Evolutionary conservation across 1,284 basidiomycete genomes (phyloP).

Genomic region (Xanthoconium separans): DNA sequence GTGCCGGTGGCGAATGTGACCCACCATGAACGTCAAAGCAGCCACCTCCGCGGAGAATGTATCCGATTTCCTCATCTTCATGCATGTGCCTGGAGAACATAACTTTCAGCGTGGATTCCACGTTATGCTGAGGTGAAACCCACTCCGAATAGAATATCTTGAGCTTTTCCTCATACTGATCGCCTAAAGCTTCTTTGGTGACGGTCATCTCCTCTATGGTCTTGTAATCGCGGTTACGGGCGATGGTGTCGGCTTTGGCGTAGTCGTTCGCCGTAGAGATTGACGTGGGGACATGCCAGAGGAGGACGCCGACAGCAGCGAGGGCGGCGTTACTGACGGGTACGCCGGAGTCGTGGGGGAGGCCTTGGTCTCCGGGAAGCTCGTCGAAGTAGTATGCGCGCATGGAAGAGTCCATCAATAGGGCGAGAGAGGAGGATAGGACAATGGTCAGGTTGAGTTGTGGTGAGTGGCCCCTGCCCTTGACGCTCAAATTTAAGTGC

Average conservation of each 20-base stretch:
- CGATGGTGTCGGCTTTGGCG: constrained; percentile 59
- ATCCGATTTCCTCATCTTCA: constrained; percentile 84
- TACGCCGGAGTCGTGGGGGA: constrained; percentile 60
- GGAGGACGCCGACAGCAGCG: constrained; percentile 56
- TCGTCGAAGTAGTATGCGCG: constrained; percentile 83
- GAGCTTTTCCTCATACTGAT: constrained; percentile 56
- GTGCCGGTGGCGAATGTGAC: constrained; percentile 10
- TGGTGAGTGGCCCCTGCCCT: too few species aligned
- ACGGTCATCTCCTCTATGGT: constrained; percentile 77
- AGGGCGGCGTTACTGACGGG: constrained; percentile 43
- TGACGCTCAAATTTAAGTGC: too few species aligned
- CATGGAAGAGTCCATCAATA: constrained; percentile 41
- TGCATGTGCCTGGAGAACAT: constrained; percentile 67
- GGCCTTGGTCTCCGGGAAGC: constrained; percentile 71
- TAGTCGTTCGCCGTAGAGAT: constrained; percentile 47
- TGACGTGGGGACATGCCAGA: constrained; percentile 62
- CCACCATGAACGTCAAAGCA: constrained; percentile 83
- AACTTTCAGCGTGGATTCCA: background rate
- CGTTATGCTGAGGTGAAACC: constrained; percentile 20
- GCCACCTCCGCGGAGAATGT: constrained; percentile 76
- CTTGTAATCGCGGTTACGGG: constrained; percentile 69
- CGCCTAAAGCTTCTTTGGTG: constrained; percentile 72
- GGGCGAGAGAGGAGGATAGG: too few species aligned
- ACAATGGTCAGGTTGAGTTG: too few species aligned
- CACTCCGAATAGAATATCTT: constrained; percentile 76